These are phyloP conservation scores for Termitomyces titanicus DNA, from an alignment of 768 basidiomycete species.

Conservation along the genomic window DNA sequence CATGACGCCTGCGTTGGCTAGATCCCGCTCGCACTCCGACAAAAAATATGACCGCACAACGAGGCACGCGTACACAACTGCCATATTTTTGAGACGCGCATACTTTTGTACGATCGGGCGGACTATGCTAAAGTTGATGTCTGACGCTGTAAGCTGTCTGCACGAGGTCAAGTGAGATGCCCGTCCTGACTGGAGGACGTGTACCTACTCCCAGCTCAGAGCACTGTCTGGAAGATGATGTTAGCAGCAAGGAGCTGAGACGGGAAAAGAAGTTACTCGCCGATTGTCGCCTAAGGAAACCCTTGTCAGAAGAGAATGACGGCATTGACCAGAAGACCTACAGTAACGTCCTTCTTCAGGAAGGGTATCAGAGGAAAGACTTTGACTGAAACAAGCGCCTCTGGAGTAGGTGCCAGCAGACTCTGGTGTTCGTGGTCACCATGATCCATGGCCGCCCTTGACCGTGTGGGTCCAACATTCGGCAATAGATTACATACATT, in stretches of 20 bases:
- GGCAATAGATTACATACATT: not conserved
- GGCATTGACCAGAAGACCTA: conserved; percentile 31
- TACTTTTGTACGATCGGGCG: conserved; percentile 78
- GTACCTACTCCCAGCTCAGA: conserved; percentile 75
- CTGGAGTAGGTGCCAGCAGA: conserved; percentile 53
- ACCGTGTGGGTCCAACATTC: not conserved
- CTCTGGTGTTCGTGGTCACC: conserved; percentile 40
- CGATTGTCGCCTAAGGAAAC: conserved; percentile 40
- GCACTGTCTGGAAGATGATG: conserved; percentile 50
- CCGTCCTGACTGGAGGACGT: conserved; percentile 1
- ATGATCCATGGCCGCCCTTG: conserved; percentile 14
- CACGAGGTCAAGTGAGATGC: conserved; percentile 2
- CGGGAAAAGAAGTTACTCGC: conserved; percentile 22
- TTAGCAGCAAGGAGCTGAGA: conserved; percentile 13
- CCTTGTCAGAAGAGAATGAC: conserved; percentile 13
- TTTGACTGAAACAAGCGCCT: conserved; percentile 56
- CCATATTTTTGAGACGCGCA: conserved; percentile 71
- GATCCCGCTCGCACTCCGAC: conserved; percentile 58
- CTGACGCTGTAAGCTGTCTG: conserved; percentile 80
- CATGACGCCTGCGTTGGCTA: conserved; percentile 78
- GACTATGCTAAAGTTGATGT: conserved; percentile 78
- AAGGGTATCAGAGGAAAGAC: conserved; percentile 82
- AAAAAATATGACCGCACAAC: conserved; percentile 80
- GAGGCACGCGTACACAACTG: conserved; percentile 72
- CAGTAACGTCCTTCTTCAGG: conserved; percentile 65